These are phyloP conservation scores for Globisporangium apiculatum DNA, from an alignment of 352 stramenopile species.

Conservation along the genomic window DNA sequence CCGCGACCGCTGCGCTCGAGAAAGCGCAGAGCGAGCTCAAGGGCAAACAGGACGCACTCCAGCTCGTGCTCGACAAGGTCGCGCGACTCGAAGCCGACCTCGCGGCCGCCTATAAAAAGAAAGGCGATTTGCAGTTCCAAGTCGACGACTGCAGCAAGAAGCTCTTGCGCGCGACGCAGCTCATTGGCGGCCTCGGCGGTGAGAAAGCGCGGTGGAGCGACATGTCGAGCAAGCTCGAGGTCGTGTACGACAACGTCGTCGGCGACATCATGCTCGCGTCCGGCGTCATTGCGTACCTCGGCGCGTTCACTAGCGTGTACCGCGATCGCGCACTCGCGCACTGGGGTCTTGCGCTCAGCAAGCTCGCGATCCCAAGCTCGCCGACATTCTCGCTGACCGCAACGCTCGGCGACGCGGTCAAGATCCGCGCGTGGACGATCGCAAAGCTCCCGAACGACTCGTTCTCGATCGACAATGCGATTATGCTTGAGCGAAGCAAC, in stretches of 20 bases:
- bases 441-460: slow-evolving; percentile 93
- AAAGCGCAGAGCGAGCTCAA: slow-evolving; percentile 82
- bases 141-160: slow-evolving; percentile 93
- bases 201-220: slow-evolving; percentile 92
- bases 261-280: slow-evolving; percentile 92
- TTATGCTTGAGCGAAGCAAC: slow-evolving; percentile 90
- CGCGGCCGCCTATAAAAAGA: slow-evolving; percentile 90
- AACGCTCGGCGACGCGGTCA: slow-evolving; percentile 88
- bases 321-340: slow-evolving; percentile 83
- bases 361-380: slow-evolving; percentile 78
- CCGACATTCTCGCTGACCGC: slow-evolving; percentile 71
- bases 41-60: slow-evolving; percentile 87
- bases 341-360: slow-evolving; percentile 64
- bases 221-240: slow-evolving; percentile 78
- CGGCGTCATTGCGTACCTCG: slow-evolving; percentile 93
- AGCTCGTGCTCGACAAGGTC: slow-evolving; percentile 91
- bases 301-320: slow-evolving; percentile 89
- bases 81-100: slow-evolving; percentile 85
- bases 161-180: slow-evolving; percentile 85
- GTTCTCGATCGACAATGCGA: slow-evolving; percentile 94
- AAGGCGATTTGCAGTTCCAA: slow-evolving; percentile 84
- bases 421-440: slow-evolving; percentile 93
- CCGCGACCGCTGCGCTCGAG: slow-evolving; percentile 82
- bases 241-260: slow-evolving; percentile 88
- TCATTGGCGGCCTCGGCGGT: slow-evolving; percentile 91